Evolutionary conservation across 208 protist species (phyloP).

Genomic region (Trypanosomatidae sp.): DNA sequence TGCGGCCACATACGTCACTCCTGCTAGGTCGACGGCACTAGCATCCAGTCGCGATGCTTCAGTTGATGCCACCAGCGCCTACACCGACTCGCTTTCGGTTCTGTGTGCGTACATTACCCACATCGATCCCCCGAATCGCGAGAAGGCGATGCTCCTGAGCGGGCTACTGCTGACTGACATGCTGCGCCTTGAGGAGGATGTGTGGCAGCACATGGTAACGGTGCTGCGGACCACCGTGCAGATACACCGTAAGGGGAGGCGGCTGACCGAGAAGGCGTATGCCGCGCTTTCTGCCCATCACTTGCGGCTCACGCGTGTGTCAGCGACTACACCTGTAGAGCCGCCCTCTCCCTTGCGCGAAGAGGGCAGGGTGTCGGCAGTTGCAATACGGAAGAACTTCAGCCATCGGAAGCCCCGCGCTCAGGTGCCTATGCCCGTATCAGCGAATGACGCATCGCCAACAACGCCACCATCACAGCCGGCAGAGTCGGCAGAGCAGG

Average conservation of each 20-base stretch:
- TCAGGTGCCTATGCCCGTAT: neutral
- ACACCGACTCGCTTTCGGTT: slow-evolving; percentile 12
- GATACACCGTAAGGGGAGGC: slow-evolving; percentile 17
- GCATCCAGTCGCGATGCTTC: neutral
- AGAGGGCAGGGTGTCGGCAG: neutral
- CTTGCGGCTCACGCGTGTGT: slow-evolving; percentile 8
- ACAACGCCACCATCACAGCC: neutral
- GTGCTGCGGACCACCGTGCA: slow-evolving; percentile 23
- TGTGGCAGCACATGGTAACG: slow-evolving; percentile 32
- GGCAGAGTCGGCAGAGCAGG: neutral
- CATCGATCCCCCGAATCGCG: slow-evolving; percentile 14
- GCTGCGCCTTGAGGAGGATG: slow-evolving; percentile 18
- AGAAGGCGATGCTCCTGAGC: slow-evolving; percentile 17
- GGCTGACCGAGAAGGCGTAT: slow-evolving; percentile 21
- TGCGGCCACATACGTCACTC: neutral
- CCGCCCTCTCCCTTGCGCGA: neutral
- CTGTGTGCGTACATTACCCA: slow-evolving; percentile 27
- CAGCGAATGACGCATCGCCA: neutral
- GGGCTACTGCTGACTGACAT: slow-evolving; percentile 31
- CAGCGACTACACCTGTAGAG: neutral
- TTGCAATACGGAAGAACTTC: neutral
- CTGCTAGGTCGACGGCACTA: neutral
- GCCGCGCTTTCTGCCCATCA: slow-evolving; percentile 9
- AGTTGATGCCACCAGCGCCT: neutral
- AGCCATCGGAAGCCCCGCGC: neutral